These are phyloP conservation scores for Coprinopsis marcescibilis DNA, from an alignment of 768 basidiomycete genomes.

Conservation along the genomic window DNA sequence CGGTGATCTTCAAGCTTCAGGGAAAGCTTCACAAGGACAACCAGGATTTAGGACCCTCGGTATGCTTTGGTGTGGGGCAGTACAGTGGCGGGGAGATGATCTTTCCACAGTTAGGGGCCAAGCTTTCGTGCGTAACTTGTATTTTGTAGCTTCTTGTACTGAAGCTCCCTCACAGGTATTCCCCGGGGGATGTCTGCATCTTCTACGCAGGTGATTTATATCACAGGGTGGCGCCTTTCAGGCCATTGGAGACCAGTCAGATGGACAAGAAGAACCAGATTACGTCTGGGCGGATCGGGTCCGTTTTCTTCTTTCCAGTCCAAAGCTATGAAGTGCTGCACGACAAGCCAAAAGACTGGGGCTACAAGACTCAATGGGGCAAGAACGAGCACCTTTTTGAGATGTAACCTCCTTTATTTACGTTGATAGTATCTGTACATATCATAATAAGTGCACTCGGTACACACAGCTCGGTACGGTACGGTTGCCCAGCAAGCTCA, in stretches of 20 bases:
- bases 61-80: constrained; percentile 7
- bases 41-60: constrained; percentile 8
- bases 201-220: constrained; percentile 11
- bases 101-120: constrained; percentile 10
- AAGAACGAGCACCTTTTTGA: too few species aligned
- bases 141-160: background rate
- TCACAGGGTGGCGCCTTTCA: constrained; percentile 6
- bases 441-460: too few species aligned
- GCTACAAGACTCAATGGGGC: too few species aligned
- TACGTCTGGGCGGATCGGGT: constrained; percentile 11
- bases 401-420: too few species aligned
- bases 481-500: too few species aligned
- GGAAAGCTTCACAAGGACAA: constrained; percentile 6
- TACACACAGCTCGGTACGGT: too few species aligned
- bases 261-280: background rate
- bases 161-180: constrained; percentile 5
- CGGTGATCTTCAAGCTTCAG: constrained; percentile 4
- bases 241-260: background rate
- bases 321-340: too few species aligned
- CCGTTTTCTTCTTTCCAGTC: constrained; percentile 14
- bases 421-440: too few species aligned
- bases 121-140: constrained; percentile 11
- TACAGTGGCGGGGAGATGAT: constrained; percentile 13
- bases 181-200: constrained; percentile 11
- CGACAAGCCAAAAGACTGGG: too few species aligned